phyloP scores from a whole-genome alignment of 768 basidiomycete species.

The Rhodotorula sphaerocarpa region DNA sequence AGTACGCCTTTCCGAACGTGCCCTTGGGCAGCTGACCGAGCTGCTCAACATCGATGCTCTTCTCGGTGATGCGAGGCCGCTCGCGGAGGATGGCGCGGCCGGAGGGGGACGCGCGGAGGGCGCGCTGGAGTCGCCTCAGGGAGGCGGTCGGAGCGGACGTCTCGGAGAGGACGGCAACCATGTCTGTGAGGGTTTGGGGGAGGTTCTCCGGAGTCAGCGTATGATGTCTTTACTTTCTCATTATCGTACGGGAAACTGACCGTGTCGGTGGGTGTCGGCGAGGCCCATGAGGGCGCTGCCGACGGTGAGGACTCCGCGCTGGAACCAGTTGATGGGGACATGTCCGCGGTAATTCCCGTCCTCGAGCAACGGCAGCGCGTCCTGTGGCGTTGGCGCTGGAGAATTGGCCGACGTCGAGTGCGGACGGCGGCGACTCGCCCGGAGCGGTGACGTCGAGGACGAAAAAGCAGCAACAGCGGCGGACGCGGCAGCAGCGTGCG shows the following conservation, averaged over 20 bases:
- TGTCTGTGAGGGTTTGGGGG: conserved; percentile 54
- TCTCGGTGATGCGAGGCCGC: conserved; percentile 69
- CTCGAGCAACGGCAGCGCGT: no score
- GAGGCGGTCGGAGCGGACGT: conserved; percentile 76
- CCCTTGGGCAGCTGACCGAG: conserved; percentile 64
- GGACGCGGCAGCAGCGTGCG: no score
- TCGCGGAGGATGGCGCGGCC: conserved; percentile 76
- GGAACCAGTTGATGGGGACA: conserved; percentile 67
- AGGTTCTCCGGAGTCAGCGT: not conserved
- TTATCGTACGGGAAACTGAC: not conserved
- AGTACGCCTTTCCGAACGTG: conserved; percentile 76
- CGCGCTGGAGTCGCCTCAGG: conserved; percentile 58
- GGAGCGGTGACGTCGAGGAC: no score
- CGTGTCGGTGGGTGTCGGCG: conserved; percentile 52
- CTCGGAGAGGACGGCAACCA: conserved; percentile 89
- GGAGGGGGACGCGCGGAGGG: conserved; percentile 68
- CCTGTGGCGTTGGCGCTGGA: no score
- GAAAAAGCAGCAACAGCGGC: no score
- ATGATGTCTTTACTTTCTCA: not conserved
- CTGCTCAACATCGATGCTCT: conserved; percentile 62
- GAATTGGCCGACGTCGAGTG: no score
- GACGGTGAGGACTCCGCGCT: conserved; percentile 72
- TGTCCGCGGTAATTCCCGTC: conserved; percentile 27
- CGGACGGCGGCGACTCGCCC: no score
- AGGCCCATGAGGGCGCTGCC: conserved; percentile 80